Evolutionary conservation across 2,329 filamentous ascomycete species (phyloP).

Genomic region (Tricladium varicosporioides): DNA sequence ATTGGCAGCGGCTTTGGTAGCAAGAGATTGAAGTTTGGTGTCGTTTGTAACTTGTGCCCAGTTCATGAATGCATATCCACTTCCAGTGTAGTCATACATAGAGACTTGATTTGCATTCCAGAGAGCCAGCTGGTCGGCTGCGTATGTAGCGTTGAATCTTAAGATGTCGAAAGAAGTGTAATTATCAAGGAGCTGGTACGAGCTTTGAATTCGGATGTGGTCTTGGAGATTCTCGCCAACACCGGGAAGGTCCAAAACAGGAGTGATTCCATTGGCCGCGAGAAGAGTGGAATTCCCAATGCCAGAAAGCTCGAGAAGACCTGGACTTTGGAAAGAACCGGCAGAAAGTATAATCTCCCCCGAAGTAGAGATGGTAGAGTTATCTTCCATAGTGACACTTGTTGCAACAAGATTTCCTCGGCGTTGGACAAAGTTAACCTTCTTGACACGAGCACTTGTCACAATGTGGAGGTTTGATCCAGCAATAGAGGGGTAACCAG

Average conservation of each 20-base stretch:
- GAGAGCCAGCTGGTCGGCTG: slow-evolving; percentile 35
- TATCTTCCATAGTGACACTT: slow-evolving; percentile 19
- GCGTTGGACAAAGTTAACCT: slow-evolving; percentile 52
- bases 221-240: slow-evolving; percentile 53
- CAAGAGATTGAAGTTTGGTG: slow-evolving; percentile 32
- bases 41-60: slow-evolving; percentile 39
- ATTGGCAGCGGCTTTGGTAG: slow-evolving; percentile 33
- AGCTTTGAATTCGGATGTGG: slow-evolving; percentile 30
- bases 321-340: slow-evolving; percentile 51
- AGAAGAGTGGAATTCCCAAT: slow-evolving; percentile 46
- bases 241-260: slow-evolving; percentile 44
- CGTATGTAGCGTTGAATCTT: slow-evolving; percentile 28
- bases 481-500: slow-evolving; percentile 39
- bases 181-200: slow-evolving; percentile 22
- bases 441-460: slow-evolving; percentile 81
- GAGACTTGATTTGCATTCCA: slow-evolving; percentile 17
- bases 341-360: slow-evolving; percentile 49
- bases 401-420: slow-evolving; percentile 8
- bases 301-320: slow-evolving; percentile 51
- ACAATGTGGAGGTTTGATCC: slow-evolving; percentile 70
- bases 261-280: slow-evolving; percentile 40
- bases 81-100: slow-evolving; percentile 27
- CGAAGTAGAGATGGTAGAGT: slow-evolving; percentile 14
- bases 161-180: slow-evolving; percentile 21
- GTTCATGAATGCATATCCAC: slow-evolving; percentile 41